These are phyloP conservation scores for Corchorus olitorius DNA, from an alignment of 345 rosid genomes.

Conservation along the genomic window DNA sequence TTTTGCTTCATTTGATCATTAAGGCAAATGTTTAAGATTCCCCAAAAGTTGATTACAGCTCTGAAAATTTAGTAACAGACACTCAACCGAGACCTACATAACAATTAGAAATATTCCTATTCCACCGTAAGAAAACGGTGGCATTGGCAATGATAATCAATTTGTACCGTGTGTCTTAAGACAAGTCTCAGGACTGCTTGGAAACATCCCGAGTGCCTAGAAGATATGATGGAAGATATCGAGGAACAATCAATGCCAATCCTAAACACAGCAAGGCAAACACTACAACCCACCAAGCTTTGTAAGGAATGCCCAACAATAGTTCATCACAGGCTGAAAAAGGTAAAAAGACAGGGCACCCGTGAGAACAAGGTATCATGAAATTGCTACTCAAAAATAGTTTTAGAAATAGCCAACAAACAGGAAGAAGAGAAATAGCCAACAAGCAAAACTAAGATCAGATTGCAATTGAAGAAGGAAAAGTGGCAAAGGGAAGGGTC, in stretches of 20 bases:
- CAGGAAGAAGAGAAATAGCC: background rate
- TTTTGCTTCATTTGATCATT: background rate
- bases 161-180: background rate
- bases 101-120: background rate
- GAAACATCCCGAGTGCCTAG: slow-evolving; percentile 27
- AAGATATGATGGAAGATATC: slow-evolving; percentile 54
- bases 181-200: slow-evolving; percentile 43
- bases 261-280: slow-evolving; percentile 62
- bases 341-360: background rate
- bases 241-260: slow-evolving; percentile 52
- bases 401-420: background rate
- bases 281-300: slow-evolving; percentile 69
- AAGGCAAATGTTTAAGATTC: background rate
- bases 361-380: background rate
- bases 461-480: background rate
- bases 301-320: slow-evolving; percentile 64
- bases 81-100: background rate
- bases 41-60: background rate
- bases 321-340: slow-evolving; percentile 81
- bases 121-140: background rate
- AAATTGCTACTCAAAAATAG: background rate
- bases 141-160: background rate
- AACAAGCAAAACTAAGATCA: background rate
- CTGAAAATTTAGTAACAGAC: too few relatives aligned
- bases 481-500: background rate